These are phyloP conservation scores for Beta corolliflora DNA, from an alignment of 179 eudicot species.

Conservation along the genomic window DNA sequence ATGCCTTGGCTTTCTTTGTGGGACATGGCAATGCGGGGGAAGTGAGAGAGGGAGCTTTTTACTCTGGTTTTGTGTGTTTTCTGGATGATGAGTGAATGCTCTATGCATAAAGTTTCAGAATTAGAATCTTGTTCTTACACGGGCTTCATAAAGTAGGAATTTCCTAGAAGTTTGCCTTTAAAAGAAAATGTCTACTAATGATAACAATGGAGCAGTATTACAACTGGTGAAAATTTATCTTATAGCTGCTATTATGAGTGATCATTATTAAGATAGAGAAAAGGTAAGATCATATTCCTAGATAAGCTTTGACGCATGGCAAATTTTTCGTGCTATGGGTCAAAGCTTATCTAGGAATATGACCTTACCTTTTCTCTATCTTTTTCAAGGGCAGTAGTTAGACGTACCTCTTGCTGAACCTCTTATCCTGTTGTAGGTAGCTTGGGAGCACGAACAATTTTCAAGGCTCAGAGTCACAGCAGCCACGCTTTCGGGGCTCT, in stretches of 20 bases:
- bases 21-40: not conserved
- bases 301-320: no score
- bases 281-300: no score
- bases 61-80: not conserved
- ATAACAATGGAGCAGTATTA: not conserved
- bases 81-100: not conserved
- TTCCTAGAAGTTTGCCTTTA: not conserved
- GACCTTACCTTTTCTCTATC: not conserved
- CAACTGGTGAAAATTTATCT: not conserved
- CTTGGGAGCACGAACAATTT: conserved; percentile 99
- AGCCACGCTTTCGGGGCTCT: conserved; percentile 76
- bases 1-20: not conserved
- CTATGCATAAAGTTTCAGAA: not conserved
- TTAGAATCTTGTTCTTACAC: not conserved
- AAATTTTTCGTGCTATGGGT: no score
- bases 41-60: not conserved
- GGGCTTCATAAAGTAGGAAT: not conserved
- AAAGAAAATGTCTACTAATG: not conserved
- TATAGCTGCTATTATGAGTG: not conserved
- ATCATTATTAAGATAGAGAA: not conserved
- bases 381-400: conserved; percentile 11
- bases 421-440: conserved; percentile 67
- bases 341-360: not conserved
- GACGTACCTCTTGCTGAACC: conserved; percentile 35
- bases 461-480: conserved; percentile 94